A percentile compares a stretch with the other conserved stretches of the same genome.
Evolutionary conservation across 2,329 filamentous ascomycete genomes (phyloP).

Genomic region (Xenoacremonium recifei): DNA sequence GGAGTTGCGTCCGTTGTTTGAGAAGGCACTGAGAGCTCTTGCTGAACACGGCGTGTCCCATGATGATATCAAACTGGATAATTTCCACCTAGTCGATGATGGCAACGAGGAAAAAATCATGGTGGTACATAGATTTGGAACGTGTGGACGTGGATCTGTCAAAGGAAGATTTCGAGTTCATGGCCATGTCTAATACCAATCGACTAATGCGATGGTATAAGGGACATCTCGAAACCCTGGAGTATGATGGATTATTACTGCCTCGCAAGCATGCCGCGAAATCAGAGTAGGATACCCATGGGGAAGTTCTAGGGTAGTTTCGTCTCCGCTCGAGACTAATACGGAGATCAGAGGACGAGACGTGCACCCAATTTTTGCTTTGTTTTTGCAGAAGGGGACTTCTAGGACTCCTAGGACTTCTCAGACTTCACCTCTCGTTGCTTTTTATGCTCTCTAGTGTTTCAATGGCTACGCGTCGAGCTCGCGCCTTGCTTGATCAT

Average conservation of each 20-base stretch:
- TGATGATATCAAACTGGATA: constrained; percentile 21
- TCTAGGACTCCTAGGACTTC: no score
- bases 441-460: no score
- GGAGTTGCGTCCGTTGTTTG: constrained; percentile 3
- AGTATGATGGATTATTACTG: not conserved
- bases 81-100: constrained; percentile 16
- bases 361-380: no score
- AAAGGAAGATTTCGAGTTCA: constrained; percentile 2
- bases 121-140: constrained; percentile 20
- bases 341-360: no score
- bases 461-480: no score
- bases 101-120: constrained; percentile 14
- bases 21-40: constrained; percentile 8
- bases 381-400: no score
- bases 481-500: no score
- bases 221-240: not conserved
- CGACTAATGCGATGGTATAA: not conserved
- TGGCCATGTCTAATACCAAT: not conserved
- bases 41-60: constrained; percentile 13
- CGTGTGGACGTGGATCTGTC: constrained; percentile 6
- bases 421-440: no score
- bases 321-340: no score
- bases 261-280: not conserved
- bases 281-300: not conserved
- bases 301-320: no score